Percentiles rank a stretch among this genome's conserved stretches.
phyloP scores from a whole-genome alignment of 768 basidiomycete genomes.

The Termitomyces sp. region DNA sequence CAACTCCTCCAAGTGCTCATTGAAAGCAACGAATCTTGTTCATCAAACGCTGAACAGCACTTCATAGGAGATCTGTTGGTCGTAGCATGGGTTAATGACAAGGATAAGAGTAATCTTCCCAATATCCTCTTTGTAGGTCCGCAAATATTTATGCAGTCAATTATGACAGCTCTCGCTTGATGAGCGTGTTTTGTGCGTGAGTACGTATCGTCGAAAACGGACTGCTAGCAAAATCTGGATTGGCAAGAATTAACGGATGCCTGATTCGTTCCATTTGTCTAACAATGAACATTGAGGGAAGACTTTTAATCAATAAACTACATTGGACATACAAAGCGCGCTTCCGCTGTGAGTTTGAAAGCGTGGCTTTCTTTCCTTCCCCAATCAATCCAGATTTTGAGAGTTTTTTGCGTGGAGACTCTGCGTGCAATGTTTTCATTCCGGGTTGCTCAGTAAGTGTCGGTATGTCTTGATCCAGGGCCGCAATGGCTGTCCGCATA shows the following conservation, averaged over 20 bases:
- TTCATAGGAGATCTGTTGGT: not conserved
- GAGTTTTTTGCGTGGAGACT: slow-evolving; percentile 17
- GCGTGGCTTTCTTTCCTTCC: slow-evolving; percentile 52
- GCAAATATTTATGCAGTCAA: not conserved
- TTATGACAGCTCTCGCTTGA: slow-evolving; percentile 31
- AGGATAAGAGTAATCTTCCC: not conserved
- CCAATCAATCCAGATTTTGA: slow-evolving; percentile 55
- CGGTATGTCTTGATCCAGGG: slow-evolving; percentile 36
- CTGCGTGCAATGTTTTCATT: slow-evolving; percentile 14
- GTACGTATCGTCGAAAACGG: slow-evolving; percentile 78
- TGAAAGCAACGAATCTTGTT: not conserved
- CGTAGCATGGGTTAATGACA: not conserved
- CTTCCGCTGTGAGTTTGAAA: slow-evolving; percentile 63
- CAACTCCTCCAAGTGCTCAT: slow-evolving; percentile 23
- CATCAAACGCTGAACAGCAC: not conserved
- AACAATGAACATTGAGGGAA: not conserved
- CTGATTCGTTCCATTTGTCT: slow-evolving; percentile 66
- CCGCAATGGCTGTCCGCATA: slow-evolving; percentile 49
- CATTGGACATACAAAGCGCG: slow-evolving; percentile 52
- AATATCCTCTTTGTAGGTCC: not conserved
- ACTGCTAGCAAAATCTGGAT: slow-evolving; percentile 57
- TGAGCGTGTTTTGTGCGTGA: slow-evolving; percentile 73
- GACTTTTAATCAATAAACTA: not conserved
- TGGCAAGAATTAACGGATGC: slow-evolving; percentile 64
- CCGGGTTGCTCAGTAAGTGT: slow-evolving; percentile 9